A percentile compares a stretch with the other conserved stretches of the same genome.
Evolutionary conservation across 495 filamentous ascomycete species (phyloP).

Genomic region (Aspergillus biplanus): DNA sequence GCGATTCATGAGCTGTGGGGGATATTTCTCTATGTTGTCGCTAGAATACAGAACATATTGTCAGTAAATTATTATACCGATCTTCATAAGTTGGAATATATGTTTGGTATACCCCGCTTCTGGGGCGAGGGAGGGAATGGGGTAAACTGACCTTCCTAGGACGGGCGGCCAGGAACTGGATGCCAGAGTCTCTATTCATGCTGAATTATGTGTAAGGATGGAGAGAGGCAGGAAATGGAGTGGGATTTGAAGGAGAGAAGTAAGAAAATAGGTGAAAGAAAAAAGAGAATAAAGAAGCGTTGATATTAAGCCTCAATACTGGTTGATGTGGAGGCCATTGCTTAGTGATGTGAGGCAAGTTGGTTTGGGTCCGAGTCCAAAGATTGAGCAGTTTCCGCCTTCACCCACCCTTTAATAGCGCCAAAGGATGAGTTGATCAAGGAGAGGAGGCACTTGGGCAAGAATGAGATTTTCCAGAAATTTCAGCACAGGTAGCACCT

Average conservation of each 20-base stretch:
- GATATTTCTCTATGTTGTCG: constrained; percentile 1
- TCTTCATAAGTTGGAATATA: constrained; percentile 1
- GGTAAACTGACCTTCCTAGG: constrained; percentile 43
- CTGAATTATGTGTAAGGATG: background rate
- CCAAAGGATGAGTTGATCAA: background rate
- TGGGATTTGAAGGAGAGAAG: constrained; percentile 2
- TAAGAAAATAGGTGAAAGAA: constrained; percentile 2
- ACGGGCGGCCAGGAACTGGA: constrained; percentile 45
- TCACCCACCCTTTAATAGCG: background rate
- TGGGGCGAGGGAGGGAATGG: constrained; percentile 3
- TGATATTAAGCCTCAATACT: constrained; percentile 10
- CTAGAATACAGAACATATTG: background rate
- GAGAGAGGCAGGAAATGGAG: background rate
- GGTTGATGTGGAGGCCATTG: constrained; percentile 19
- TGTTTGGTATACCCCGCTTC: constrained; percentile 30
- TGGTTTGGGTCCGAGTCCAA: constrained; percentile 12
- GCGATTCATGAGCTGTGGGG: background rate
- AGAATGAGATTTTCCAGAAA: background rate
- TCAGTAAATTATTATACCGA: constrained; percentile 4
- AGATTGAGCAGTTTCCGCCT: constrained; percentile 7
- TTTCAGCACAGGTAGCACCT: background rate
- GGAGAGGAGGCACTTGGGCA: background rate
- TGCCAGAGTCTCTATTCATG: constrained; percentile 45
- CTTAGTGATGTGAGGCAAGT: constrained; percentile 18
- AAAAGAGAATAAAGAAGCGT: constrained; percentile 11